Evolutionary conservation across 2,329 filamentous ascomycete genomes (phyloP).

Genomic region (Diaporthe sp.): DNA sequence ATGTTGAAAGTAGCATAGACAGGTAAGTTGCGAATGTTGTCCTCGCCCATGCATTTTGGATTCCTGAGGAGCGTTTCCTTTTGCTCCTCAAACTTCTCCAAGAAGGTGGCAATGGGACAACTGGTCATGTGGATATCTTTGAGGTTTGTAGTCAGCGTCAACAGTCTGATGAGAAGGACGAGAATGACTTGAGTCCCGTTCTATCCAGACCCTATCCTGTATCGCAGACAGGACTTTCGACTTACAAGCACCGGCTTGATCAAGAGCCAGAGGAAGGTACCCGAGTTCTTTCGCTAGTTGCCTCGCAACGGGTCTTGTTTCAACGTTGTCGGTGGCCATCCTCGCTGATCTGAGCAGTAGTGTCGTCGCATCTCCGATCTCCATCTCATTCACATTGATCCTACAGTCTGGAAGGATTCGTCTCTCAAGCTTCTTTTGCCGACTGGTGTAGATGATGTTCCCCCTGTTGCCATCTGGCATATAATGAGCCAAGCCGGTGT

Average conservation of each 20-base stretch:
- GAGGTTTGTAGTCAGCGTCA: neutral
- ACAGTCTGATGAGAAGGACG: neutral
- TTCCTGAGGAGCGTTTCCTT: constrained; percentile 39
- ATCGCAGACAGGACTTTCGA: neutral
- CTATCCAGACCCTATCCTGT: neutral
- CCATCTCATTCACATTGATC: constrained; percentile 37
- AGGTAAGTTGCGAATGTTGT: constrained; percentile 37
- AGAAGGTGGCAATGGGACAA: constrained; percentile 39
- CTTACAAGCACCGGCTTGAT: constrained; percentile 43
- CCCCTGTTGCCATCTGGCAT: constrained; percentile 43
- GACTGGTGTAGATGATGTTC: constrained; percentile 48
- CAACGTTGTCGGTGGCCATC: neutral
- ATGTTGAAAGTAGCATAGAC: constrained; percentile 46
- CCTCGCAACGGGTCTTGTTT: constrained; percentile 29
- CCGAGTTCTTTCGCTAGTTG: constrained; percentile 43
- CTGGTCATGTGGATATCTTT: constrained; percentile 33
- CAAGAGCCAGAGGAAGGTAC: constrained; percentile 47
- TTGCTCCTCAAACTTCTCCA: constrained; percentile 33
- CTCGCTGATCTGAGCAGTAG: constrained; percentile 39
- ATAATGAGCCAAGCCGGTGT: constrained; percentile 30
- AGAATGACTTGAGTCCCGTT: neutral
- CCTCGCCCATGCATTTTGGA: constrained; percentile 35
- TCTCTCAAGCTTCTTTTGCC: constrained; percentile 30
- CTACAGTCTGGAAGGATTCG: constrained; percentile 30
- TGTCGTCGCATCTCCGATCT: constrained; percentile 36